Evolutionary conservation across 768 basidiomycete genomes (phyloP).

Genomic region (Gymnopilus junonius): DNA sequence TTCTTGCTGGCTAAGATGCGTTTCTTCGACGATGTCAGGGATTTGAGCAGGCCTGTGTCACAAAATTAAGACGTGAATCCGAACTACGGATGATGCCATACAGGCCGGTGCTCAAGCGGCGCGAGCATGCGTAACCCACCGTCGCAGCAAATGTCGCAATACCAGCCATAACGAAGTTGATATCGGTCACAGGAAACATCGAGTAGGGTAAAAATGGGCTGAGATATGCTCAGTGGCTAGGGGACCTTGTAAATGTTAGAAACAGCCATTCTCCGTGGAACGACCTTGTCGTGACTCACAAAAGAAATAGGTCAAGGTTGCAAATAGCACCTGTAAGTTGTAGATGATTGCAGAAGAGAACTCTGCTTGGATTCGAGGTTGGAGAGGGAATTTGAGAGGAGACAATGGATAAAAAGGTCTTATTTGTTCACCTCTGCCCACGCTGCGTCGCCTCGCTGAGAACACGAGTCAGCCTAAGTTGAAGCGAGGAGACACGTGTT

Average conservation of each 20-base stretch:
- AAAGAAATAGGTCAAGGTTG: not conserved
- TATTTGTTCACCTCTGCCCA: slow-evolving; percentile 20
- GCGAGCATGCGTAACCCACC: slow-evolving; percentile 59
- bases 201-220: not conserved
- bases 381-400: slow-evolving; percentile 1
- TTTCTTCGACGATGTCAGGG: not conserved
- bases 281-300: not conserved
- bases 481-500: slow-evolving; percentile 19
- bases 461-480: slow-evolving; percentile 21
- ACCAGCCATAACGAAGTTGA: slow-evolving; percentile 59
- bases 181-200: slow-evolving; percentile 57
- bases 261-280: not conserved
- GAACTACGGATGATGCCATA: no score
- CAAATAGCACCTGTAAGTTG: not conserved
- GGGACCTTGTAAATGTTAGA: not conserved
- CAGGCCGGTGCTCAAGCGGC: slow-evolving; percentile 39
- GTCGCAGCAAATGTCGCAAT: slow-evolving; percentile 65
- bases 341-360: not conserved
- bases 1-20: not conserved
- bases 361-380: slow-evolving; percentile 1
- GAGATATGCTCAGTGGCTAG: not conserved
- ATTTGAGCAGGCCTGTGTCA: not conserved
- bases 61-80: no score
- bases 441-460: slow-evolving; percentile 22
- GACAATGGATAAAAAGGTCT: slow-evolving; percentile 13